Conservation (phyloP, 2,329 filamentous ascomycete genomes). For the Talaromyces sp. region DNA sequence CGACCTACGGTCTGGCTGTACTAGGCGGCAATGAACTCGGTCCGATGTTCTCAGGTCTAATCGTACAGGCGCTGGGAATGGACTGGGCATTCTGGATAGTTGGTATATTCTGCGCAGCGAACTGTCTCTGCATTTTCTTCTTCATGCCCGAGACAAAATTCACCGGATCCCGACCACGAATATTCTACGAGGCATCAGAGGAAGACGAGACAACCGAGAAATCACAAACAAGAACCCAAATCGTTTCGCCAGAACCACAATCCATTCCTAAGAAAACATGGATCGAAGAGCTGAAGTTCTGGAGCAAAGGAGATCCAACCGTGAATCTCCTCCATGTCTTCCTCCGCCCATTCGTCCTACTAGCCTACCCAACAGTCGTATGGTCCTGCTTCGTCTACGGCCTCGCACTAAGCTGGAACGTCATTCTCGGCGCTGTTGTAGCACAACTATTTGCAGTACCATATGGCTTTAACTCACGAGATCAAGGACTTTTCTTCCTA, state of each 20-base stretch:
- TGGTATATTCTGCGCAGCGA: slow-evolving; percentile 23
- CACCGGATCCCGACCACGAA: slow-evolving; percentile 20
- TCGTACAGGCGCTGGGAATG: slow-evolving; percentile 22
- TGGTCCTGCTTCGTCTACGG: slow-evolving; percentile 30
- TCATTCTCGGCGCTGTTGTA: slow-evolving; percentile 29
- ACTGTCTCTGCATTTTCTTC: slow-evolving; percentile 24
- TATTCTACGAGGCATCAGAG: slow-evolving; percentile 8
- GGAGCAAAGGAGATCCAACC: slow-evolving; percentile 16
- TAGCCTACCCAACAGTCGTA: slow-evolving; percentile 28
- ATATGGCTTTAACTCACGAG: neutral
- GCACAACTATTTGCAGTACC: slow-evolving; percentile 30
- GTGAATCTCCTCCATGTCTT: slow-evolving; percentile 27
- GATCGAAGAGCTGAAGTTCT: slow-evolving; percentile 16
- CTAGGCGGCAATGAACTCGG: slow-evolving; percentile 31
- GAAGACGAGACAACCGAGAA: slow-evolving; percentile 6
- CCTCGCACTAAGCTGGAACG: slow-evolving; percentile 33
- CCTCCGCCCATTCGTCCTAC: slow-evolving; percentile 22
- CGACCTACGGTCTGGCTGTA: slow-evolving; percentile 24
- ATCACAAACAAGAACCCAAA: neutral
- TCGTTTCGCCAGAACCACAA: slow-evolving; percentile 2
- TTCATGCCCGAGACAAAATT: slow-evolving; percentile 31
- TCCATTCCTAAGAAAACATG: slow-evolving; percentile 6
- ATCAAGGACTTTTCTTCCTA: neutral
- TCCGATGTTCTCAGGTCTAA: slow-evolving; percentile 28
- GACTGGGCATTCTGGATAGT: slow-evolving; percentile 23